Evolutionary conservation across 371 early-diverging fungal species (phyloP).

Genomic region (Rhizomucor miehei): DNA sequence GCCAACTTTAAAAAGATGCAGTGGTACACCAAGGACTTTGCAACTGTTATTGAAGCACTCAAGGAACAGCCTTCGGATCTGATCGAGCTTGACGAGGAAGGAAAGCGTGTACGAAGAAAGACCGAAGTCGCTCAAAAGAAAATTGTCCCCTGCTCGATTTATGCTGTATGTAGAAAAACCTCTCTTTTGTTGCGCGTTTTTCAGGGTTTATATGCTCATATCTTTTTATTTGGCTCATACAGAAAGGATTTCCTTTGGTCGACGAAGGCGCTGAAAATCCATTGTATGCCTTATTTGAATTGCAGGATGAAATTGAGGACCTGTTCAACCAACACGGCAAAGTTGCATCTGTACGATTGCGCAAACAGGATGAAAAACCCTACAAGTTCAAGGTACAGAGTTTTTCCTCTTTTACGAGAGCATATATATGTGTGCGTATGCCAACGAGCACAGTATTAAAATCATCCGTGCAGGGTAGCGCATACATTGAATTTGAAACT

Average conservation of each 20-base stretch:
- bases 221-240: neutral
- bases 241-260: conserved; percentile 59
- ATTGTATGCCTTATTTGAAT: conserved; percentile 35
- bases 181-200: neutral
- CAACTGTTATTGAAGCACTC: conserved; percentile 54
- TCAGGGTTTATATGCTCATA: neutral
- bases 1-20: conserved; percentile 72
- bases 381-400: conserved; percentile 37
- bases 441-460: too few species aligned
- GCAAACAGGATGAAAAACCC: conserved; percentile 48
- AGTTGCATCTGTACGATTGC: conserved; percentile 60
- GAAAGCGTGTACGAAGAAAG: conserved; percentile 61
- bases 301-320: conserved; percentile 61
- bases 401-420: too few species aligned
- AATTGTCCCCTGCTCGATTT: conserved; percentile 52
- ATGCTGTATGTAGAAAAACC: conserved; percentile 40
- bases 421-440: too few species aligned
- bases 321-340: conserved; percentile 49
- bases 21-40: conserved; percentile 50
- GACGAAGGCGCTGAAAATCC: conserved; percentile 28
- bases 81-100: conserved; percentile 60
- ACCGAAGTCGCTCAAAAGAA: conserved; percentile 39
- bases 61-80: conserved; percentile 45
- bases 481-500: conserved; percentile 60
- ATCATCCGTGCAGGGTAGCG: conserved; percentile 57